Conservation (phyloP, 2,329 filamentous ascomycete genomes). For the Penicillium hesseltinei region DNA sequence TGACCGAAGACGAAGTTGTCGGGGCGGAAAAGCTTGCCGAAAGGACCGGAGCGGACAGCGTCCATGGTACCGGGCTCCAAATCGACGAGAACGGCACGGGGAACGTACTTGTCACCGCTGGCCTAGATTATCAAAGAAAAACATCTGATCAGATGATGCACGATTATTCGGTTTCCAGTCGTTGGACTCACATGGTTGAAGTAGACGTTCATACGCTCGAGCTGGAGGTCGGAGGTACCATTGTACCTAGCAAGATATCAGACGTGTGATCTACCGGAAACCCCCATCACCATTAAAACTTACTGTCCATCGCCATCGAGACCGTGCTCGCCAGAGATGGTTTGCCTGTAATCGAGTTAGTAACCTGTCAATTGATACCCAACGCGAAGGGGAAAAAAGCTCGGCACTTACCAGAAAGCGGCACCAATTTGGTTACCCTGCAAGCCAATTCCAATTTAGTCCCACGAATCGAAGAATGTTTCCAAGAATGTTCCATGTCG, state of each 20-base stretch:
- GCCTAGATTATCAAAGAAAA: constrained; percentile 56
- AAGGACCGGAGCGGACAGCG: constrained; percentile 94
- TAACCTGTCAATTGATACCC: constrained; percentile 22
- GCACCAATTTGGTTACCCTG: constrained; percentile 99
- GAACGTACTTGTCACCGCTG: constrained; percentile 98
- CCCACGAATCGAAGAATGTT: constrained; percentile 10
- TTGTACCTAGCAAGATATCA: constrained; percentile 68
- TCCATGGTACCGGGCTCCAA: constrained; percentile 99
- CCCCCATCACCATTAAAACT: neutral
- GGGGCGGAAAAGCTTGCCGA: constrained; percentile 98
- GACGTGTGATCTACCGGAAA: constrained; percentile 16
- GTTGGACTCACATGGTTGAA: constrained; percentile 75
- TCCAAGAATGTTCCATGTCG: constrained; percentile 10
- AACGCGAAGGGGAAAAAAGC: neutral
- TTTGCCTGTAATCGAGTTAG: constrained; percentile 62
- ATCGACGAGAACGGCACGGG: constrained; percentile 98
- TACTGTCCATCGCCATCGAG: constrained; percentile 69
- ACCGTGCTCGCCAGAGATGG: constrained; percentile 86
- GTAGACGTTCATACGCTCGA: constrained; percentile 99
- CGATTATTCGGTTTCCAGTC: neutral
- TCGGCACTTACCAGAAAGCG: constrained; percentile 81
- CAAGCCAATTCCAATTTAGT: constrained; percentile 32
- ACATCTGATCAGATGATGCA: neutral
- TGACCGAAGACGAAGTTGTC: constrained; percentile 99
- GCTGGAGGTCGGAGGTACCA: constrained; percentile 96